phyloP scores from a whole-genome alignment of 208 protist species.

The Histomonas meleagridis region DNA sequence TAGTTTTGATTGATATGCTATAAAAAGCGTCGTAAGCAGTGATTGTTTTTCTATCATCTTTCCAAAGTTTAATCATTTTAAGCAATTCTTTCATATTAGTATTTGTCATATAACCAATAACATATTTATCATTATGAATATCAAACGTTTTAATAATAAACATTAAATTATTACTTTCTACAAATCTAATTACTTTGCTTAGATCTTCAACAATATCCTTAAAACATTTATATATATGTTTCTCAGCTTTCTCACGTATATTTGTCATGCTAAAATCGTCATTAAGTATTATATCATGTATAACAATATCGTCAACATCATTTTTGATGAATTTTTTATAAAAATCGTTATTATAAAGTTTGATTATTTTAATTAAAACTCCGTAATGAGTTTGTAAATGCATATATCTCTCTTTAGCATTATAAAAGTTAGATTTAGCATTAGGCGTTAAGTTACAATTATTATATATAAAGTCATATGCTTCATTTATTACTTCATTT shows the following conservation, averaged over 20 bases:
- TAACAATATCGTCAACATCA: neutral
- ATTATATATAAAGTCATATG: neutral
- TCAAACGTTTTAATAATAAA: neutral
- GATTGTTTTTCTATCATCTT: too few relatives aligned
- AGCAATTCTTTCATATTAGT: too few relatives aligned
- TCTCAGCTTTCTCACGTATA: neutral
- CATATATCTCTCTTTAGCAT: neutral
- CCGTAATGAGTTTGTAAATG: neutral
- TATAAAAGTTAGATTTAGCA: neutral
- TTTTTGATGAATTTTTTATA: neutral
- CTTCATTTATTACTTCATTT: neutral
- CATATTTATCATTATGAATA: too few relatives aligned
- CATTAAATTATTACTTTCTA: neutral
- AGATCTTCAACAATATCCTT: neutral
- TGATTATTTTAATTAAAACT: neutral
- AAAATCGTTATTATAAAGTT: neutral
- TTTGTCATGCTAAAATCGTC: neutral
- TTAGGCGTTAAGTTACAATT: neutral
- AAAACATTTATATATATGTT: neutral
- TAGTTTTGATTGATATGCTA: too few relatives aligned
- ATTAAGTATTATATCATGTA: neutral
- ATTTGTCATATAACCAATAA: too few relatives aligned
- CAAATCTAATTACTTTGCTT: neutral
- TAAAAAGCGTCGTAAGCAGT: too few relatives aligned
- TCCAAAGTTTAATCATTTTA: too few relatives aligned